Conservation (phyloP, 116 monocot species). For the Thalassia testudinum region DNA sequence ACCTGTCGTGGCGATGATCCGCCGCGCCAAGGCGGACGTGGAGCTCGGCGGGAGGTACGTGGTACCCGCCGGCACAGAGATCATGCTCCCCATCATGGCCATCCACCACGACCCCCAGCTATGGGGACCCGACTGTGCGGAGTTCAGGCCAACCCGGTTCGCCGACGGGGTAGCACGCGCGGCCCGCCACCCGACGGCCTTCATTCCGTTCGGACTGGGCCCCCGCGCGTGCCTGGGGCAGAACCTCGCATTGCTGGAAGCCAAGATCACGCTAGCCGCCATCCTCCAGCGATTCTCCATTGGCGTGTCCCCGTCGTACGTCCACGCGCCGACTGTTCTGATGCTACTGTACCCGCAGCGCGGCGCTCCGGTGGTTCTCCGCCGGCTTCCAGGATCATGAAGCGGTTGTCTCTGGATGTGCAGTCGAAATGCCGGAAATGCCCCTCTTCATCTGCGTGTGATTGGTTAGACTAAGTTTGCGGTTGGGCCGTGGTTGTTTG, state of each 20-base stretch:
- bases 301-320: constrained; percentile 50
- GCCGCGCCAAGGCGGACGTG: constrained; percentile 62
- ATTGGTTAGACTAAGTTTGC: too few species aligned
- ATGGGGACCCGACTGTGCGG: constrained; percentile 79
- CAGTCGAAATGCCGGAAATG: too few species aligned
- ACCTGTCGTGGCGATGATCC: constrained; percentile 73
- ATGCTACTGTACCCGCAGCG: constrained; percentile 94
- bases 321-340: constrained; percentile 83
- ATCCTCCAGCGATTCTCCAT: constrained; percentile 67
- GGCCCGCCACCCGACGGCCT: constrained; percentile 48
- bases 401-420: too few species aligned
- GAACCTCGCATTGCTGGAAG: constrained; percentile 69
- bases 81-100: constrained; percentile 85
- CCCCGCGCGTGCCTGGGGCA: constrained; percentile 91
- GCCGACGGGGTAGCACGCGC: constrained; percentile 44
- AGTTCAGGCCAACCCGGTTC: constrained; percentile 78
- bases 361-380: constrained; percentile 73
- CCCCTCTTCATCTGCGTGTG: too few species aligned
- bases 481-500: too few species aligned
- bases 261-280: constrained; percentile 71
- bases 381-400: too few species aligned
- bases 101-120: constrained; percentile 68
- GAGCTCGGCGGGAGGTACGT: constrained; percentile 36
- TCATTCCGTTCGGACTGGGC: constrained; percentile 93
- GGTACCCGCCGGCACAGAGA: constrained; percentile 58